Conservation (phyloP, 2,329 filamentous ascomycete genomes). For the Nemania abortiva region DNA sequence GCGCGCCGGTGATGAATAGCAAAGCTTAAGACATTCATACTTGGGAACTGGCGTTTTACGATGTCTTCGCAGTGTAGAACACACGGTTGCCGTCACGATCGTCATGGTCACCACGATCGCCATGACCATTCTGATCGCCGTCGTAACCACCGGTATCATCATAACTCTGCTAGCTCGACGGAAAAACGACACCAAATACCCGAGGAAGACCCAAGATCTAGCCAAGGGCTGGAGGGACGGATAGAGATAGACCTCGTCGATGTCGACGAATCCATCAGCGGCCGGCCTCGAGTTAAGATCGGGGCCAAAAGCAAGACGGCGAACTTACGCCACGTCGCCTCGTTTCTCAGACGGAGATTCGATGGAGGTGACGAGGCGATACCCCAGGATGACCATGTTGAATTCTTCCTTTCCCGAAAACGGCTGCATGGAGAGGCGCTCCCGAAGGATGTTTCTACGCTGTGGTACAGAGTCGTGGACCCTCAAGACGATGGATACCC, state of each 20-base stretch:
- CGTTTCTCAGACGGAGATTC: slow-evolving; percentile 35
- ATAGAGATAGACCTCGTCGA: slow-evolving; percentile 44
- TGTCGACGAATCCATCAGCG: slow-evolving; percentile 37
- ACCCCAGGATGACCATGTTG: background rate
- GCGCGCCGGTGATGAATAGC: background rate
- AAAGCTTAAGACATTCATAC: background rate
- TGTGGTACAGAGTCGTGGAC: slow-evolving; percentile 43
- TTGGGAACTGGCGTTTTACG: background rate
- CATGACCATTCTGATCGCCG: background rate
- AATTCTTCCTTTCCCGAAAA: slow-evolving; percentile 17
- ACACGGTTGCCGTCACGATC: background rate
- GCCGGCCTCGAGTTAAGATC: slow-evolving; percentile 37
- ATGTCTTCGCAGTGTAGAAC: background rate
- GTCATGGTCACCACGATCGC: background rate
- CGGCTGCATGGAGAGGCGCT: slow-evolving; percentile 8
- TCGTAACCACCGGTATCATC: background rate
- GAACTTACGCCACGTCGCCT: slow-evolving; percentile 34
- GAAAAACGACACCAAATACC: background rate
- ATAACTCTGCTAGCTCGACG: background rate
- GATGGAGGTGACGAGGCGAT: slow-evolving; percentile 24
- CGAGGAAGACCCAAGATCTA: background rate
- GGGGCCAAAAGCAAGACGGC: slow-evolving; percentile 34
- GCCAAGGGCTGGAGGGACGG: background rate
- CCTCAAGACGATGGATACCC: slow-evolving; percentile 39
- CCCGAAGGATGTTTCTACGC: slow-evolving; percentile 21